These are phyloP conservation scores for Collybia nuda DNA, from an alignment of 768 basidiomycete genomes.

Conservation along the genomic window DNA sequence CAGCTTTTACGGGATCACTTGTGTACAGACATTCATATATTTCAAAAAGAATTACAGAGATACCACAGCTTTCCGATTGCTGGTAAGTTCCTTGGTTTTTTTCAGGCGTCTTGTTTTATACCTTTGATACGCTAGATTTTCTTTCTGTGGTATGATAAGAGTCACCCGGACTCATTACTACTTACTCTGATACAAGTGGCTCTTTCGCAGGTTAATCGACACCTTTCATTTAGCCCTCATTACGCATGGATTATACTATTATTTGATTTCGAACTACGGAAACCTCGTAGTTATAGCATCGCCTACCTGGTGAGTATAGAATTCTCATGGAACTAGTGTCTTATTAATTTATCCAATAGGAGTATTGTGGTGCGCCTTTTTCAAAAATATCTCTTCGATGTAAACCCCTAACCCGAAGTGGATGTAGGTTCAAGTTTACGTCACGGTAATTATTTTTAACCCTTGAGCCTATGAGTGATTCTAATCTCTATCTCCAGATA, in stretches of 20 bases:
- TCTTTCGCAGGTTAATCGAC: conserved; percentile 11
- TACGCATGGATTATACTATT: conserved; percentile 13
- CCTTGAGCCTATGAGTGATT: neutral
- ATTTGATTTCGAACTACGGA: conserved; percentile 13
- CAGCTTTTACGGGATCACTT: conserved; percentile 28
- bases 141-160: conserved; percentile 10
- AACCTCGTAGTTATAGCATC: neutral
- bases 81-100: neutral
- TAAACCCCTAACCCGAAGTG: too few species aligned
- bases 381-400: too few species aligned
- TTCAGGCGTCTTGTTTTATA: neutral
- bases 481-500: conserved; percentile 11
- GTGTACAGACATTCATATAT: conserved; percentile 14
- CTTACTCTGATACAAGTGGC: neutral
- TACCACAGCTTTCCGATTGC: conserved; percentile 3
- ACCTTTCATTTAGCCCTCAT: conserved; percentile 12
- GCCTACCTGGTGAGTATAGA: conserved; percentile 1
- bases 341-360: neutral
- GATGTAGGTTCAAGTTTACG: conserved; percentile 22
- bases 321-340: neutral
- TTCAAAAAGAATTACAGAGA: conserved; percentile 6
- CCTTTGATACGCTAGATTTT: conserved; percentile 2
- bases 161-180: neutral
- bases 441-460: conserved; percentile 20
- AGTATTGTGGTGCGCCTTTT: neutral